Base-by-base conservation (phyloP, 1,139 yeast species). In the Lodderomyces parapsilosis region DNA sequence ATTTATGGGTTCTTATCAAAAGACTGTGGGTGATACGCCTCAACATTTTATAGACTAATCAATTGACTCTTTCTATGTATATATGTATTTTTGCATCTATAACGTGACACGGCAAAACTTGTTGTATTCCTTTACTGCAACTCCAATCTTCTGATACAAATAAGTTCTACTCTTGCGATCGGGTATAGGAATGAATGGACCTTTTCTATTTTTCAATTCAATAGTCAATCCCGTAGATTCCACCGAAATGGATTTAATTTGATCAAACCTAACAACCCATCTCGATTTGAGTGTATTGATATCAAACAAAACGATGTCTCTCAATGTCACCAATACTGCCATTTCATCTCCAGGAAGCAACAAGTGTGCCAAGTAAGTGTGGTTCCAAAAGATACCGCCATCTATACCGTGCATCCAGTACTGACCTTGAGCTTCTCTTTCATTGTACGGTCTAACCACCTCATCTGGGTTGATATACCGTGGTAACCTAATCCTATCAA, bases 341-440 rank as follows among this genome's bases (percentile, higher is more conserved):
- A 79, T 75, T 48, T 87, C 95, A 47, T 83, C 85, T 5, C 95
- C 96, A 1, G 93, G 84, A 41, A 91, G 68, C 13, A 87, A 76
- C 50, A 87, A 78, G 62, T 94, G 99, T 0, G 97, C 96, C 48
- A 93, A 69, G 56, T 93, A 94, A 27, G 71, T 70, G 55, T 93
- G 97, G 45, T 74, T 71, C 51, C 80, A 77, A 57, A 70, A 88
- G 38, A 76, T 67, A 1, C 97, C 98, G 39, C 94, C 95, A 58
- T 86, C 86, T 23, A 88, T 79, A 8, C 81, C 74, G 63, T 88
- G 90, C 48, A 93, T 72, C 95, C 98, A 89, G 55, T 76, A 87
- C 60, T 93, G 97, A 4, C 99, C 99, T 53, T 90, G 94, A 0
- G 98, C 86, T 52, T 89, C 96, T 43, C 94, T 71, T 50, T 80